These are phyloP conservation scores for Auriscalpium microsporum DNA, from an alignment of 768 basidiomycete genomes.

Conservation along the genomic window DNA sequence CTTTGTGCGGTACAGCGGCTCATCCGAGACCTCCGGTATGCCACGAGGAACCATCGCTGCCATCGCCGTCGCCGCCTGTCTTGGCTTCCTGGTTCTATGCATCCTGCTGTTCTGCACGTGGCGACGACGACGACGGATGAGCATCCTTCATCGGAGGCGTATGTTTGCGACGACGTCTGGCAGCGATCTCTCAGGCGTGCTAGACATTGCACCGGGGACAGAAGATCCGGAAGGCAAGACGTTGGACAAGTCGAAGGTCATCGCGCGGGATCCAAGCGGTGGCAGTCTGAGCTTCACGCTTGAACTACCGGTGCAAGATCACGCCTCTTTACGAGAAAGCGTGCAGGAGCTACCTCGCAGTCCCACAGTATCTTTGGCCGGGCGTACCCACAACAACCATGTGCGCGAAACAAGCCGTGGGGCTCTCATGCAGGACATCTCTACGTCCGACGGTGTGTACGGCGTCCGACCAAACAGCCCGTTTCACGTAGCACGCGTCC, in stretches of 20 bases:
- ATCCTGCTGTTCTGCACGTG: conserved; percentile 39
- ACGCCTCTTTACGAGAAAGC: conserved; percentile 8
- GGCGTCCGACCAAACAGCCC: not conserved
- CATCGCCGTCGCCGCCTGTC: conserved; percentile 45
- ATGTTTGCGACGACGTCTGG: conserved; percentile 15
- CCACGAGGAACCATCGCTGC: conserved; percentile 59
- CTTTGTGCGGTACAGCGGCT: not conserved
- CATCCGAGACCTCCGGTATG: conserved; percentile 20
- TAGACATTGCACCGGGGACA: conserved; percentile 11
- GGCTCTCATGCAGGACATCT: conserved; percentile 5
- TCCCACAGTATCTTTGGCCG: conserved; percentile 11
- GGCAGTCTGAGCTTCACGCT: conserved; percentile 17
- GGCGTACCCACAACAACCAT: not conserved
- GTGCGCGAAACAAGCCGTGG: conserved; percentile 11
- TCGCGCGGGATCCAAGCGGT: not conserved
- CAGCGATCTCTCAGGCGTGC: conserved; percentile 10
- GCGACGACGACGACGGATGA: conserved; percentile 34
- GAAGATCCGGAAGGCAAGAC: not conserved
- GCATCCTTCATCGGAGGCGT: conserved; percentile 21
- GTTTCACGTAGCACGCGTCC: not conserved
- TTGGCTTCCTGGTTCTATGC: conserved; percentile 40
- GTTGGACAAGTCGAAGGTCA: not conserved
- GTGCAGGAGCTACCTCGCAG: conserved; percentile 15
- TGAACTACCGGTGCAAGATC: conserved; percentile 13
- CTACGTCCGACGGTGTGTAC: conserved; percentile 3